A percentile compares a stretch with the other conserved stretches of the same genome.
Conservation (phyloP, 2,329 filamentous ascomycete genomes). For the Dothideomycetidae sp. region DNA sequence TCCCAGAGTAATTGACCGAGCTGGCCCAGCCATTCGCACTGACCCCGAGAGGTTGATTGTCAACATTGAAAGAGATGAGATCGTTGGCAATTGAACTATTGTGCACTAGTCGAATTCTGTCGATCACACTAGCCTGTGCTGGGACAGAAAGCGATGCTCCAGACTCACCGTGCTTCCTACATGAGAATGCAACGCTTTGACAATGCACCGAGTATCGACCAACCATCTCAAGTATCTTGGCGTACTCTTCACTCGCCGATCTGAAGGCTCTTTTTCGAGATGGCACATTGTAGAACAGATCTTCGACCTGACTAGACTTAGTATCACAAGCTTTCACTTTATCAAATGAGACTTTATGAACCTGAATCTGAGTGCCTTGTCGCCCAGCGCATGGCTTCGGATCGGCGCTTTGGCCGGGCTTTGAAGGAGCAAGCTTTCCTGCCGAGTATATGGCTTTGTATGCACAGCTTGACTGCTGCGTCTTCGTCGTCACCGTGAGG, state of each 20-base stretch:
- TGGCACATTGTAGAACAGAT: constrained; percentile 92
- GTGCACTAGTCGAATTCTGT: constrained; percentile 84
- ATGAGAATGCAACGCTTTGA: constrained; percentile 79
- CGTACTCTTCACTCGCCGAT: constrained; percentile 85
- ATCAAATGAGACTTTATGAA: constrained; percentile 19
- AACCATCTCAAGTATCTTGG: constrained; percentile 92
- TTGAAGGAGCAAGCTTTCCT: constrained; percentile 66
- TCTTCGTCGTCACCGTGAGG: constrained; percentile 86
- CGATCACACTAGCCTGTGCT: constrained; percentile 53
- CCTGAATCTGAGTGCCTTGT: constrained; percentile 83
- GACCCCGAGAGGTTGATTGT: constrained; percentile 71
- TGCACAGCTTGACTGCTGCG: constrained; percentile 70
- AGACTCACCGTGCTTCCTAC: constrained; percentile 88
- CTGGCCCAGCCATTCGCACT: constrained; percentile 67
- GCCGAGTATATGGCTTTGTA: constrained; percentile 82
- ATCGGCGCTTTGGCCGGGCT: constrained; percentile 74
- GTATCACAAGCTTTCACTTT: not conserved
- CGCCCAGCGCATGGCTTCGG: constrained; percentile 80
- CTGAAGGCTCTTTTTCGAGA: constrained; percentile 79
- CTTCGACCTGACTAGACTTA: constrained; percentile 49
- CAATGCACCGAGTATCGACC: constrained; percentile 91
- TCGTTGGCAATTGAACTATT: constrained; percentile 76
- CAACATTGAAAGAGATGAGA: constrained; percentile 58
- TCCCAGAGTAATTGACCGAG: constrained; percentile 89
- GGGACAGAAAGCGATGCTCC: constrained; percentile 70